Percentiles rank a stretch among this genome's conserved stretches.
These are phyloP conservation scores for Dryas octopetala DNA, from an alignment of 306 rosid species.

Conservation along the genomic window DNA sequence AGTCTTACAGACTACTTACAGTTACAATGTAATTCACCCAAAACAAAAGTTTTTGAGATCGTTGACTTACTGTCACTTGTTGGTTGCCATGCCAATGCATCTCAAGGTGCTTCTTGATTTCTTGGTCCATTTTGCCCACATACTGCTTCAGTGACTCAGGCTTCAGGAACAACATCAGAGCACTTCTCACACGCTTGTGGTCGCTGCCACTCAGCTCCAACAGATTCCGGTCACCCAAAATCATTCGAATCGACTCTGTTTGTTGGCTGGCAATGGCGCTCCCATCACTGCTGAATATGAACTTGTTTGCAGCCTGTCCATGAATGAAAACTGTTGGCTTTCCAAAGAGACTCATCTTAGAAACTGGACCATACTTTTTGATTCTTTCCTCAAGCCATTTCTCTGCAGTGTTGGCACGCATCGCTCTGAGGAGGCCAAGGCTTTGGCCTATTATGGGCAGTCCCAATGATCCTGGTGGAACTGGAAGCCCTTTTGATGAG, in stretches of 20 bases:
- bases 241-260: slow-evolving; percentile 38
- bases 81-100: slow-evolving; percentile 63
- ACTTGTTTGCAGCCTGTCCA: slow-evolving; percentile 74
- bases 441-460: slow-evolving; percentile 75
- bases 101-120: slow-evolving; percentile 54
- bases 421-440: slow-evolving; percentile 48
- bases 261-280: slow-evolving; percentile 41
- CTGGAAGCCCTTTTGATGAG: slow-evolving; percentile 23
- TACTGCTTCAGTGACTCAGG: slow-evolving; percentile 68
- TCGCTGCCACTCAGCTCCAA: slow-evolving; percentile 54
- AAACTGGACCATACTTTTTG: slow-evolving; percentile 59
- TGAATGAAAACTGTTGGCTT: slow-evolving; percentile 64
- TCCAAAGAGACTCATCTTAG: slow-evolving; percentile 71
- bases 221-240: slow-evolving; percentile 56
- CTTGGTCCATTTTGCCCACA: slow-evolving; percentile 60
- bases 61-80: slow-evolving; percentile 41
- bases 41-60: background rate
- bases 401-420: slow-evolving; percentile 65
- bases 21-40: too few species aligned
- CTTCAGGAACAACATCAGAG: slow-evolving; percentile 64
- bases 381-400: slow-evolving; percentile 56
- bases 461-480: slow-evolving; percentile 86
- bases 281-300: slow-evolving; percentile 38
- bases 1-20: too few species aligned
- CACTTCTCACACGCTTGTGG: slow-evolving; percentile 66